These are phyloP conservation scores for Vanrija sp. DNA, from an alignment of 1,284 basidiomycete genomes.

Conservation along the genomic window DNA sequence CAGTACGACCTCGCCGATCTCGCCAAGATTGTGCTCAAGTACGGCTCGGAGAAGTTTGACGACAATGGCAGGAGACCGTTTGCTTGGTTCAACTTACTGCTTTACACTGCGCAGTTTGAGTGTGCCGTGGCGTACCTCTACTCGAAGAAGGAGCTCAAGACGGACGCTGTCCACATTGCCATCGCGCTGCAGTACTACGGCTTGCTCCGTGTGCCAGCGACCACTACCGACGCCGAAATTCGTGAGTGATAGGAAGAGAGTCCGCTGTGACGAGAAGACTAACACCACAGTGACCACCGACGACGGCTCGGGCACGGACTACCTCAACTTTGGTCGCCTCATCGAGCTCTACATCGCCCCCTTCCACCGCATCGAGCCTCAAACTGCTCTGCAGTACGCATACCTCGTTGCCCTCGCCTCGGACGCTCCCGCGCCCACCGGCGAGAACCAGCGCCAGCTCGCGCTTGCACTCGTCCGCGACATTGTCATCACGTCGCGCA, in stretches of 20 bases:
- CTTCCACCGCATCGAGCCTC: slow-evolving; percentile 85
- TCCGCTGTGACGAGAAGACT: not conserved
- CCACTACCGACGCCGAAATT: slow-evolving; percentile 75
- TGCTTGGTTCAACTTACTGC: slow-evolving; percentile 82
- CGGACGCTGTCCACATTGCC: slow-evolving; percentile 92
- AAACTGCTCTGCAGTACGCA: slow-evolving; percentile 92
- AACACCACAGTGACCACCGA: slow-evolving; percentile 56
- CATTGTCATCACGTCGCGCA: slow-evolving; percentile 80
- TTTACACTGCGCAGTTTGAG: slow-evolving; percentile 94
- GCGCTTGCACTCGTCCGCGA: slow-evolving; percentile 84
- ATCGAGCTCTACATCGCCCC: slow-evolving; percentile 90
- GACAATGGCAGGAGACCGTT: slow-evolving; percentile 61
- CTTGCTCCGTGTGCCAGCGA: slow-evolving; percentile 75
- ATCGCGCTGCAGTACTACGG: slow-evolving; percentile 92
- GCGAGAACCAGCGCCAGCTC: slow-evolving; percentile 75
- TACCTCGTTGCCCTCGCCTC: slow-evolving; percentile 79
- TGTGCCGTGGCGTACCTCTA: slow-evolving; percentile 84
- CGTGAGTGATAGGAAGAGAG: slow-evolving; percentile 54
- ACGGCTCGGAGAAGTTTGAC: slow-evolving; percentile 90
- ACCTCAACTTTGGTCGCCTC: slow-evolving; percentile 74
- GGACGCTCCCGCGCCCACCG: slow-evolving; percentile 61
- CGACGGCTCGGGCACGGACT: slow-evolving; percentile 42
- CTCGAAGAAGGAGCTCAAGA: slow-evolving; percentile 79
- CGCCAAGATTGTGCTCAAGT: slow-evolving; percentile 73
- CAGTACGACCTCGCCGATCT: slow-evolving; percentile 71